Percentiles rank a stretch among this genome's conserved stretches.
These are phyloP conservation scores for Odonthalia washingtoniensis DNA, from an alignment of 31 red algal species.

Conservation along the genomic window DNA sequence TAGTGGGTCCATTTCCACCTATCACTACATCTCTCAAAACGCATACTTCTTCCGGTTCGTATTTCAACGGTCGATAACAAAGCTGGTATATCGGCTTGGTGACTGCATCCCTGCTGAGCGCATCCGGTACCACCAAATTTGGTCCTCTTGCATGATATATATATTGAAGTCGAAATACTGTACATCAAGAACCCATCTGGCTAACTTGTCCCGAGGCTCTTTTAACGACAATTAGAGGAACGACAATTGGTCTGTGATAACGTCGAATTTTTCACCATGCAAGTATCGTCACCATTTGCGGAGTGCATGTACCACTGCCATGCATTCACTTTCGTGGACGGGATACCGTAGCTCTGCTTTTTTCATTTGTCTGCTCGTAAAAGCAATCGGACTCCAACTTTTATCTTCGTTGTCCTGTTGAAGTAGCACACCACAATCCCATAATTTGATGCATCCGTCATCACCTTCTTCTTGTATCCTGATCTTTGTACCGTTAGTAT, in stretches of 20 bases:
- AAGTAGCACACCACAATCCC: conserved; percentile 3
- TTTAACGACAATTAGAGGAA: conserved; percentile 34
- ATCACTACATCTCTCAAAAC: background rate
- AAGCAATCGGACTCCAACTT: conserved; percentile 18
- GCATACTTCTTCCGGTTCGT: background rate
- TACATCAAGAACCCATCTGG: conserved; percentile 32
- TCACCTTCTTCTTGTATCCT: background rate
- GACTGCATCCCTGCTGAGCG: conserved; percentile 35
- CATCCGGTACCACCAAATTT: conserved; percentile 14
- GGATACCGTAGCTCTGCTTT: background rate
- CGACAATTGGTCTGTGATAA: conserved; percentile 23
- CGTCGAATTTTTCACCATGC: background rate
- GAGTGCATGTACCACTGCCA: conserved; percentile 3
- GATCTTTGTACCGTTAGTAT: conserved; percentile 4
- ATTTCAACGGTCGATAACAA: conserved; percentile 9
- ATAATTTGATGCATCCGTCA: conserved; percentile 20
- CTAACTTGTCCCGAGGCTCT: conserved; percentile 17
- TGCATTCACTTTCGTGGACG: conserved; percentile 17
- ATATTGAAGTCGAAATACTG: conserved; percentile 44
- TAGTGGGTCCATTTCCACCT: background rate
- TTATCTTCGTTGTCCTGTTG: background rate
- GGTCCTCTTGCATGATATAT: conserved; percentile 24
- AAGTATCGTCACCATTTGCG: conserved; percentile 20
- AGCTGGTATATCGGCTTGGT: conserved; percentile 22
- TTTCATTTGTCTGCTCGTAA: background rate